Evolutionary conservation across 345 rosid genomes (phyloP).

Genomic region (Tarenaya hassleriana): DNA sequence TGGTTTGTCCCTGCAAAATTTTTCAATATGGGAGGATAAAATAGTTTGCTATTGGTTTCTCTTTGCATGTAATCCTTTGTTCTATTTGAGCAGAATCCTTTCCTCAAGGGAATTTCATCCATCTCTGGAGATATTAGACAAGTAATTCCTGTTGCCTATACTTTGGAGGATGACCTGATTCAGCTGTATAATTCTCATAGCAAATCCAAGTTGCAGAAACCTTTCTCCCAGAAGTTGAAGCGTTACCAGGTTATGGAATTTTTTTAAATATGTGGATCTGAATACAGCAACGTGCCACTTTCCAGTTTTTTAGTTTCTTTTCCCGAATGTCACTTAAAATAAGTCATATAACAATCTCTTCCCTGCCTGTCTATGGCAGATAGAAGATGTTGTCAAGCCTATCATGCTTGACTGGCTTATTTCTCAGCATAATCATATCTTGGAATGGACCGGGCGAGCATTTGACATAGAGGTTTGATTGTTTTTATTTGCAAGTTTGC

Average conservation of each 20-base stretch:
- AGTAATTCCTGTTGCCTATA: constrained; percentile 76
- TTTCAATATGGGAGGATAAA: constrained; percentile 5
- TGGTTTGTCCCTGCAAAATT: constrained; percentile 51
- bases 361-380: constrained; percentile 34
- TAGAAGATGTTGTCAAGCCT: constrained; percentile 61
- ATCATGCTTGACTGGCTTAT: constrained; percentile 94
- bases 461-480: constrained; percentile 78
- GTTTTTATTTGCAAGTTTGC: constrained; percentile 3
- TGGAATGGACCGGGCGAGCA: constrained; percentile 93
- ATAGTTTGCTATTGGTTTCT: constrained; percentile 16
- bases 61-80: constrained; percentile 19
- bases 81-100: constrained; percentile 52
- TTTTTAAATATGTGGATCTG: constrained; percentile 12
- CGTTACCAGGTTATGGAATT: constrained; percentile 54
- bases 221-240: constrained; percentile 37
- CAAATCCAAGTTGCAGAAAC: constrained; percentile 31
- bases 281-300: constrained; percentile 8
- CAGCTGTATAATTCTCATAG: constrained; percentile 46
- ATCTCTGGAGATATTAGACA: constrained; percentile 70
- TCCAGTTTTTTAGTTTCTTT: constrained; percentile 12
- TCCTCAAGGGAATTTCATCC: constrained; percentile 57
- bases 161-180: constrained; percentile 55
- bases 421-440: constrained; percentile 76
- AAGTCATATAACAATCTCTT: constrained; percentile 5
- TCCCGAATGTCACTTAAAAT: constrained; percentile 9